Percentiles rank a stretch among this genome's conserved stretches.
Conservation (phyloP, 371 early-diverging fungal genomes). For the Mortierella sp. region DNA sequence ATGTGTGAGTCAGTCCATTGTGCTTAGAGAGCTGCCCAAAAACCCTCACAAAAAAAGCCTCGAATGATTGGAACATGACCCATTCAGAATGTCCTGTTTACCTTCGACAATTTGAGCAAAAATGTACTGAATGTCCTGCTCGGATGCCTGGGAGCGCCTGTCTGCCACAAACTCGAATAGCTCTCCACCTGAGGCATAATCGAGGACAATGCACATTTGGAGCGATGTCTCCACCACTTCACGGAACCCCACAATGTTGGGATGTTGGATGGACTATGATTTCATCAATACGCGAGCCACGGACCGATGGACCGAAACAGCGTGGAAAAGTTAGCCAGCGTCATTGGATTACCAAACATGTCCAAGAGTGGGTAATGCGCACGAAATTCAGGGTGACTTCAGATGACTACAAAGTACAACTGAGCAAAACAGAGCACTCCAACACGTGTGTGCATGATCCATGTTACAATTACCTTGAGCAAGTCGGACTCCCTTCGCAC, state of each 20-base stretch:
- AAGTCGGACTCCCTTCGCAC: slow-evolving; percentile 47
- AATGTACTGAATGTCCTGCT: slow-evolving; percentile 40
- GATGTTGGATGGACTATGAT: slow-evolving; percentile 67
- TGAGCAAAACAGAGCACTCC: neutral
- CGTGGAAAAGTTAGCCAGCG: slow-evolving; percentile 17
- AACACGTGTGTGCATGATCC: neutral
- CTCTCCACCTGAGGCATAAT: slow-evolving; percentile 74
- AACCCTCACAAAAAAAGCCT: neutral
- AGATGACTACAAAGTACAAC: neutral
- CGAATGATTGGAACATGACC: too few species aligned
- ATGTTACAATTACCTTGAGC: slow-evolving; percentile 36
- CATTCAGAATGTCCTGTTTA: slow-evolving; percentile 2
- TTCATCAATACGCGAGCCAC: slow-evolving; percentile 1
- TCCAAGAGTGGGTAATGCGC: neutral
- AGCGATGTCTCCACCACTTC: slow-evolving; percentile 77
- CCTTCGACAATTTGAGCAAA: slow-evolving; percentile 48
- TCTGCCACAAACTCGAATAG: slow-evolving; percentile 71
- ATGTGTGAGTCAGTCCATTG: neutral
- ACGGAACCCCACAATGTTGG: slow-evolving; percentile 75
- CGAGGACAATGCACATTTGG: slow-evolving; percentile 71
- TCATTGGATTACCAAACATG: slow-evolving; percentile 14
- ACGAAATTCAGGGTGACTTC: neutral
- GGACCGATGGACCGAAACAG: neutral
- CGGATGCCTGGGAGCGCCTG: slow-evolving; percentile 36
- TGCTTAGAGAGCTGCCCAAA: neutral